Conservation (phyloP, 2,329 filamentous ascomycete species). For the Shiraia sp. region DNA sequence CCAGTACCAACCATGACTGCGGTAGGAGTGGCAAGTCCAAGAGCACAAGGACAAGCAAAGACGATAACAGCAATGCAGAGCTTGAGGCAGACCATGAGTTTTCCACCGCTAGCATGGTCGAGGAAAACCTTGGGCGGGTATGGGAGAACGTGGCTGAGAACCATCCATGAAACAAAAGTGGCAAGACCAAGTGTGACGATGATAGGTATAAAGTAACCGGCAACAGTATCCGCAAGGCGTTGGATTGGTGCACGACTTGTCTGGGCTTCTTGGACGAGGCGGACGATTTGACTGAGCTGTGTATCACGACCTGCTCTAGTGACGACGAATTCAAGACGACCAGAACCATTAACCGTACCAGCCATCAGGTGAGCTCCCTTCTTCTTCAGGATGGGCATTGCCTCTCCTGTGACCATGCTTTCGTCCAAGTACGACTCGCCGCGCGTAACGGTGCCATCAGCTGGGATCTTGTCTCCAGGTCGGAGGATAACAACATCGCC, state of each 20-base stretch:
- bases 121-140: conserved; percentile 89
- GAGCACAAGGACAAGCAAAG: conserved; percentile 93
- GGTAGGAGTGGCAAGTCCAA: conserved; percentile 94
- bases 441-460: conserved; percentile 82
- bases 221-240: conserved; percentile 84
- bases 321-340: conserved; percentile 88
- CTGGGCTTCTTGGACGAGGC: conserved; percentile 96
- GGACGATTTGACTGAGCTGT: conserved; percentile 96
- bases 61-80: conserved; percentile 98
- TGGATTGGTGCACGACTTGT: conserved; percentile 94
- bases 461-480: conserved; percentile 95
- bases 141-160: conserved; percentile 81
- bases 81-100: conserved; percentile 94
- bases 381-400: conserved; percentile 90
- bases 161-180: conserved; percentile 93
- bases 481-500: conserved; percentile 91
- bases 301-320: conserved; percentile 92
- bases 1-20: conserved; percentile 99
- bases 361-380: conserved; percentile 81
- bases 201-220: conserved; percentile 89
- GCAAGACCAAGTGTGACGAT: conserved; percentile 82
- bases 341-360: conserved; percentile 93
- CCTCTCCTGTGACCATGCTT: conserved; percentile 98
- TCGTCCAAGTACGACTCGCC: conserved; percentile 95
- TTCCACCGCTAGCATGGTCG: conserved; percentile 79